Percentiles rank a stretch among this genome's conserved stretches.
phyloP scores from a whole-genome alignment of 805 yeast genomes.

The Yarrowia divulgata region DNA sequence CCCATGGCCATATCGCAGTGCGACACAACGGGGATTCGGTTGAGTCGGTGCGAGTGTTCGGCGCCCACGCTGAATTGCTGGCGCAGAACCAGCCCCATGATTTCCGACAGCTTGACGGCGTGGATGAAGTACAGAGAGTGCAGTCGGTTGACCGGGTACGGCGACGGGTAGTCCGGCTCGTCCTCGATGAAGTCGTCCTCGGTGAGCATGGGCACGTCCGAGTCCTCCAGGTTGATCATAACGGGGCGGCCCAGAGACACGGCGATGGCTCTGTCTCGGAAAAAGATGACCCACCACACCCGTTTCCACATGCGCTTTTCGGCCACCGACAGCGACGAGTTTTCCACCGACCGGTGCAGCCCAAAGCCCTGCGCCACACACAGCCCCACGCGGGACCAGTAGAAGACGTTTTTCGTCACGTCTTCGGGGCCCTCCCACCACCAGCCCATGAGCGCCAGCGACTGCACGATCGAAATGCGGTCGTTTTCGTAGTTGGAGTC shows the following conservation, averaged over 20 bases:
- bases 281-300: constrained; percentile 79
- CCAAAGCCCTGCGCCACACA: constrained; percentile 79
- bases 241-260: constrained; percentile 78
- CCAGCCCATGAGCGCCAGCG: constrained; percentile 66
- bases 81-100: constrained; percentile 70
- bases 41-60: constrained; percentile 56
- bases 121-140: constrained; percentile 68
- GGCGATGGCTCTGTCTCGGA: constrained; percentile 72
- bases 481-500: constrained; percentile 75
- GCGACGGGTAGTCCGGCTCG: constrained; percentile 52
- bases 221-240: constrained; percentile 71
- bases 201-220: constrained; percentile 76
- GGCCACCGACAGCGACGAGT: constrained; percentile 51
- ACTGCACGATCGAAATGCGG: constrained; percentile 65
- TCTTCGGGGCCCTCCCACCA: constrained; percentile 80
- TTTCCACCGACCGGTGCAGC: constrained; percentile 64
- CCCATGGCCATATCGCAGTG: constrained; percentile 81
- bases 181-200: constrained; percentile 69
- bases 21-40: constrained; percentile 58
- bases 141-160: constrained; percentile 56
- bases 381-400: constrained; percentile 74
- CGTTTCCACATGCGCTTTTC: constrained; percentile 64
- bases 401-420: constrained; percentile 68
- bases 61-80: constrained; percentile 77
- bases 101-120: constrained; percentile 69